These are phyloP conservation scores for Cutaneotrichosporon mucoides DNA, from an alignment of 1,284 basidiomycete species.

Conservation along the genomic window DNA sequence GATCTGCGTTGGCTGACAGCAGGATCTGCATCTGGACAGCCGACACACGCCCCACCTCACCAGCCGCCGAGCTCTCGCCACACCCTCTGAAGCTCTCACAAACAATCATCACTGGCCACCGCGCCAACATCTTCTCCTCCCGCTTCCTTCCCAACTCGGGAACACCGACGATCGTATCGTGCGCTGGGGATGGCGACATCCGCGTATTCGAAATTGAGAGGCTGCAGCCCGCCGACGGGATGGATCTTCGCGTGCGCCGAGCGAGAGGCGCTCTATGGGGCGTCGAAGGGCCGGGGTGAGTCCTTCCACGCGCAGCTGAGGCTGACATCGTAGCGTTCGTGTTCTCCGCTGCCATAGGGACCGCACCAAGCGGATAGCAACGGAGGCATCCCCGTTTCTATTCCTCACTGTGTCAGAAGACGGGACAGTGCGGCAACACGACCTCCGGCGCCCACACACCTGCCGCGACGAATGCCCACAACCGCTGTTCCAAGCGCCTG, in stretches of 20 bases:
- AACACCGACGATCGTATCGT: slow-evolving; percentile 55
- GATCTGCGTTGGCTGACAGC: slow-evolving; percentile 11
- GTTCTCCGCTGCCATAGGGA: slow-evolving; percentile 62
- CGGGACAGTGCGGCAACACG: slow-evolving; percentile 77
- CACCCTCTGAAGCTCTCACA: slow-evolving; percentile 61
- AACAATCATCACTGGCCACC: slow-evolving; percentile 71
- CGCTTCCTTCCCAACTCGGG: slow-evolving; percentile 66
- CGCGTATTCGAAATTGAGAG: slow-evolving; percentile 73
- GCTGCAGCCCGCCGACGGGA: slow-evolving; percentile 49
- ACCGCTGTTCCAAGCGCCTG: slow-evolving; percentile 41
- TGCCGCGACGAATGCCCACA: slow-evolving; percentile 45
- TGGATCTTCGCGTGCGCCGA: slow-evolving; percentile 9
- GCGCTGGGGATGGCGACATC: slow-evolving; percentile 73
- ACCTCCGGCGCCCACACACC: slow-evolving; percentile 59
- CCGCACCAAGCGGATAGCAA: slow-evolving; percentile 73
- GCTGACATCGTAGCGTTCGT: slow-evolving; percentile 40
- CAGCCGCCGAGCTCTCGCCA: slow-evolving; percentile 44
- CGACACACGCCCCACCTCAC: slow-evolving; percentile 36
- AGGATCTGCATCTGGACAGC: slow-evolving; percentile 68
- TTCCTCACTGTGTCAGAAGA: slow-evolving; percentile 82
- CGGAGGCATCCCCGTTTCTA: slow-evolving; percentile 72
- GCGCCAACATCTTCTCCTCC: slow-evolving; percentile 80
- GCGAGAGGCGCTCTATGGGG: slow-evolving; percentile 29
- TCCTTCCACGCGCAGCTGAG: background rate
- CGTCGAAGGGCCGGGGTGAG: slow-evolving; percentile 36